Percentiles rank a stretch among this genome's conserved stretches.
These are phyloP conservation scores for Dryadomyces quercus-mongolicae DNA, from an alignment of 2,329 filamentous ascomycete species.

Conservation along the genomic window DNA sequence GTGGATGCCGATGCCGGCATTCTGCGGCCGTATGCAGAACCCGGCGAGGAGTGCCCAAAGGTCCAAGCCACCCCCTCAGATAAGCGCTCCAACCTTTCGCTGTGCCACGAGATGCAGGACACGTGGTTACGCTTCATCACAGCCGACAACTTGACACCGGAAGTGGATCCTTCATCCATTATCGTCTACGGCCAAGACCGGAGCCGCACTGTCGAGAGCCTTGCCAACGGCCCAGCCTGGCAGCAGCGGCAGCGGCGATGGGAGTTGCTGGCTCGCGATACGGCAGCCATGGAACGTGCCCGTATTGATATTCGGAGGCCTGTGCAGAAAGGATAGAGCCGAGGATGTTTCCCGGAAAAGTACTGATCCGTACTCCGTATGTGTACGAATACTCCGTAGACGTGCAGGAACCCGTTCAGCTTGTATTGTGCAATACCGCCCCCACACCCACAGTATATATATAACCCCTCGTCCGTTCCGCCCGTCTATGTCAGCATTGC, in stretches of 20 bases:
- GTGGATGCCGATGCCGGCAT: constrained; percentile 12
- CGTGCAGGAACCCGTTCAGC: too few species aligned
- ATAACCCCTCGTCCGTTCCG: too few species aligned
- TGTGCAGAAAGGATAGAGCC: too few species aligned
- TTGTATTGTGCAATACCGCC: too few species aligned
- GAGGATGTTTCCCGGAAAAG: too few species aligned
- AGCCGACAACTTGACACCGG: not conserved
- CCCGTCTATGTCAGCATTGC: too few species aligned
- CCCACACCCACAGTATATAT: too few species aligned
- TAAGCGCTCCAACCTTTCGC: not conserved
- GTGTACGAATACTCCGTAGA: too few species aligned
- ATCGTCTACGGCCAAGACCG: not conserved
- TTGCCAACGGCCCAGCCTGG: not conserved
- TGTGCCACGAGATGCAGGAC: not conserved
- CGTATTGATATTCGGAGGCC: too few species aligned
- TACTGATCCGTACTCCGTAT: too few species aligned
- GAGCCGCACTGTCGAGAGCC: not conserved
- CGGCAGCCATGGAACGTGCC: too few species aligned
- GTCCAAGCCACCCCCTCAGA: not conserved
- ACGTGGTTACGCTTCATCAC: not conserved
- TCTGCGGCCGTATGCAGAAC: constrained; percentile 4
- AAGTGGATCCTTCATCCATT: not conserved
- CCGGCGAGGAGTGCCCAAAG: not conserved
- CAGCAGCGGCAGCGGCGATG: not conserved
- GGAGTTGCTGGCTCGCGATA: too few species aligned